Conservation (phyloP, 805 yeast genomes). For the Yarrowia phangngaensis region DNA sequence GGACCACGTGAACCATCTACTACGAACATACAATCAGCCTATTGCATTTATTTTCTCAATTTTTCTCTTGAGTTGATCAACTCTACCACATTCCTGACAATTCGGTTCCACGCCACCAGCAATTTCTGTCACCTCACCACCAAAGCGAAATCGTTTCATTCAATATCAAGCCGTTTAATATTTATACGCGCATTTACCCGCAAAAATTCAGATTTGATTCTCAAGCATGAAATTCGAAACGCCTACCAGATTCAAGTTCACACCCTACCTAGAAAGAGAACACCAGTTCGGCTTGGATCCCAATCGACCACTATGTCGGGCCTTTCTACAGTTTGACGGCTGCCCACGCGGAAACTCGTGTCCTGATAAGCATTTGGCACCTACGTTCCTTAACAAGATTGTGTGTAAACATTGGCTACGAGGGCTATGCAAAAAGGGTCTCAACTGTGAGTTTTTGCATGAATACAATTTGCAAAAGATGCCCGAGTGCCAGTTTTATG, state of each 20-base stretch:
- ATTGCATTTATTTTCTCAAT: too few species aligned
- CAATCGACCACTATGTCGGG: constrained; percentile 82
- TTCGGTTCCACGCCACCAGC: too few species aligned
- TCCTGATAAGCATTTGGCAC: constrained; percentile 78
- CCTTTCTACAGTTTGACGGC: constrained; percentile 53
- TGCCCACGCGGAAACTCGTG: constrained; percentile 88
- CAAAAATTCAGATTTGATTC: background rate
- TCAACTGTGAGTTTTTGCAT: constrained; percentile 92
- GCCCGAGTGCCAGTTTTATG: constrained; percentile 92
- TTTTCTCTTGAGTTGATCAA: too few species aligned
- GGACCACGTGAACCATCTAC: too few species aligned
- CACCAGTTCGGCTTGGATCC: constrained; percentile 81
- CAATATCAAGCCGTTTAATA: too few species aligned
- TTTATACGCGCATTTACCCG: background rate
- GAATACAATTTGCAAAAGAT: constrained; percentile 90
- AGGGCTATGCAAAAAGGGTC: constrained; percentile 95
- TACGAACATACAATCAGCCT: too few species aligned
- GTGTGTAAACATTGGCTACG: constrained; percentile 98
- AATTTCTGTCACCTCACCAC: too few species aligned
- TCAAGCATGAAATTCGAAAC: constrained; percentile 14
- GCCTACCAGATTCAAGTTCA: constrained; percentile 46
- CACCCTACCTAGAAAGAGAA: constrained; percentile 75
- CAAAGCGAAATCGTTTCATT: too few species aligned
- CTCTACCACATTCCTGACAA: too few species aligned
- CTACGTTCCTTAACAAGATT: constrained; percentile 64